Evolutionary conservation across 2,329 filamentous ascomycete genomes (phyloP).

Genomic region (Fusarium dlaminii): DNA sequence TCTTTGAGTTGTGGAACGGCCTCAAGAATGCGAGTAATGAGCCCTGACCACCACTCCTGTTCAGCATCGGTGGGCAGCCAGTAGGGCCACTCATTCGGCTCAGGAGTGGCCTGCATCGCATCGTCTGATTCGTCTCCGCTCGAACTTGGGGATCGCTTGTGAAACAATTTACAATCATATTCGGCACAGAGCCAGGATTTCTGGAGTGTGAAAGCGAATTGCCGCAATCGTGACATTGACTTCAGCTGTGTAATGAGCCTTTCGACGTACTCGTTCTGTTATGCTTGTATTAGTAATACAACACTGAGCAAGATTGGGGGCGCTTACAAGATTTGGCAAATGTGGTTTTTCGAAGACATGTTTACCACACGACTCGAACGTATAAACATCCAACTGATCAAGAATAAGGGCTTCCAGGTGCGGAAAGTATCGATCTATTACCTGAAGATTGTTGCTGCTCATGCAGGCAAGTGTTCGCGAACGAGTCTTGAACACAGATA

Average conservation of each 20-base stretch:
- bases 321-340: neutral
- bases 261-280: neutral
- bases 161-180: neutral
- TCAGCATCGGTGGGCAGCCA: neutral
- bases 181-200: accelerated
- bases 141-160: neutral
- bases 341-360: accelerated
- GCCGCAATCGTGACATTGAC: neutral
- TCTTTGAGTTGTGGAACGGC: neutral
- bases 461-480: neutral
- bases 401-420: neutral
- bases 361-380: accelerated
- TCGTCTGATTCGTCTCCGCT: neutral
- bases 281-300: neutral
- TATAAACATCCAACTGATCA: neutral
- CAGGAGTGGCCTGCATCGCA: neutral
- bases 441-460: neutral
- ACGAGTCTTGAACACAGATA: accelerated
- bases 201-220: neutral
- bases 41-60: neutral
- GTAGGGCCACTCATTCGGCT: neutral
- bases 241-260: neutral
- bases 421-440: neutral
- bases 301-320: neutral
- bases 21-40: neutral